A percentile compares a stretch with the other conserved stretches of the same genome.
Conservation (phyloP, 2,329 filamentous ascomycete species). For the Gaeumannomyces sp. region DNA sequence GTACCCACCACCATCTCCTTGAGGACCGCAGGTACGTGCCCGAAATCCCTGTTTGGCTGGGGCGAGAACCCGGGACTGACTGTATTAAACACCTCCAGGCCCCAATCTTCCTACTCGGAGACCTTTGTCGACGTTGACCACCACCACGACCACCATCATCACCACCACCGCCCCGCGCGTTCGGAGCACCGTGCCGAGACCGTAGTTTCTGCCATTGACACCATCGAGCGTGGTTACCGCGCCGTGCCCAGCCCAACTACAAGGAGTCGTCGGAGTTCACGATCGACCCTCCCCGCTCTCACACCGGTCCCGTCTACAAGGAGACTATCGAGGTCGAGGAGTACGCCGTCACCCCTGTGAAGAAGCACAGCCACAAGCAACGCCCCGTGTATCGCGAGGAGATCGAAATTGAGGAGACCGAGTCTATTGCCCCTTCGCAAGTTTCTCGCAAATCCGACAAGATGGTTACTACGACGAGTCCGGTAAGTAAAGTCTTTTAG, state of each 20-base stretch:
- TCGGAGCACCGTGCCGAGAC: background rate
- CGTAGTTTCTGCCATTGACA: conserved; percentile 47
- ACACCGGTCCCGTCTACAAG: conserved; percentile 24
- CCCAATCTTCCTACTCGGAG: conserved; percentile 47
- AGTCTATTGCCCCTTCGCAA: conserved; percentile 37
- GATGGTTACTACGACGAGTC: conserved; percentile 62
- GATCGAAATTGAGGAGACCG: conserved; percentile 58
- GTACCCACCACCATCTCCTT: conserved; percentile 49
- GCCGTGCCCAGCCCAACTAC: conserved; percentile 50
- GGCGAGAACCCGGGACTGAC: background rate
- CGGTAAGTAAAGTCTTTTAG: conserved; percentile 34
- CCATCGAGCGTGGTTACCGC: conserved; percentile 61
- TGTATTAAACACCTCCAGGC: conserved; percentile 24
- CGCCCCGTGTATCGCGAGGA: conserved; percentile 47
- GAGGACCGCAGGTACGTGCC: conserved; percentile 46
- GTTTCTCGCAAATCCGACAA: conserved; percentile 44
- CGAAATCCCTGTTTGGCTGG: background rate
- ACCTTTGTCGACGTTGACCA: conserved; percentile 44
- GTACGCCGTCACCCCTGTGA: conserved; percentile 31
- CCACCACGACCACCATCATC: background rate
- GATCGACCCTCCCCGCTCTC: conserved; percentile 31
- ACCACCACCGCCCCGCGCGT: conserved; percentile 29
- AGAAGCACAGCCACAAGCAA: conserved; percentile 19
- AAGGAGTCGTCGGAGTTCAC: conserved; percentile 30
- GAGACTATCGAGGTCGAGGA: conserved; percentile 24